phyloP scores from a whole-genome alignment of 2,329 filamentous ascomycete genomes.

The Chrysoporthe puriensis region DNA sequence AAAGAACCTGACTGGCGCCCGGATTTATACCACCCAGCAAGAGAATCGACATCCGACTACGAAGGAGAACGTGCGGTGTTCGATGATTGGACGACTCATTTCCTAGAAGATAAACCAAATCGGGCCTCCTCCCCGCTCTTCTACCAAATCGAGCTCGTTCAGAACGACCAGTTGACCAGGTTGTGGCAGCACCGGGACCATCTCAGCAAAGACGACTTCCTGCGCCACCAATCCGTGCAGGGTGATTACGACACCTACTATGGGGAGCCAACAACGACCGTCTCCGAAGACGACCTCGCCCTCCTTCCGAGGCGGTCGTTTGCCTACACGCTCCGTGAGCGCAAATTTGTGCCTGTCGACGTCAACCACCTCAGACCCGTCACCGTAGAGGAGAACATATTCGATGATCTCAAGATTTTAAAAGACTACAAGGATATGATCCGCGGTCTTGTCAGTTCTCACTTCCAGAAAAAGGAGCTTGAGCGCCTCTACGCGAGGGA shows the following conservation, averaged over 20 bases:
- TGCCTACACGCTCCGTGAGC: slow-evolving; percentile 19
- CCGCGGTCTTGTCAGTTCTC: slow-evolving; percentile 12
- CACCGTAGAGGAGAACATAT: slow-evolving; percentile 8
- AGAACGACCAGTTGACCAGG: not conserved
- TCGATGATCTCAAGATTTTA: slow-evolving; percentile 16
- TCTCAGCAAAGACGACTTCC: slow-evolving; percentile 5
- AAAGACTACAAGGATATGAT: slow-evolving; percentile 21
- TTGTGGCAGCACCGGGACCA: not conserved
- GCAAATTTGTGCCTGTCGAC: slow-evolving; percentile 21
- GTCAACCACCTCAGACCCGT: slow-evolving; percentile 17
- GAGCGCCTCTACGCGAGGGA: slow-evolving; percentile 4
- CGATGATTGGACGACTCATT: not conserved
- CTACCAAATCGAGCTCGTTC: not conserved
- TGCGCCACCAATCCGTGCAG: slow-evolving; percentile 9
- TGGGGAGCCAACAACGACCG: slow-evolving; percentile 7
- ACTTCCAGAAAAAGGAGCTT: slow-evolving; percentile 23
- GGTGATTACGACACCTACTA: not conserved
- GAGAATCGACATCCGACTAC: not conserved
- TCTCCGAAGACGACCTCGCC: slow-evolving; percentile 11
- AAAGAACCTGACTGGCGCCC: slow-evolving; percentile 10
- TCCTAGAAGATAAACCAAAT: not conserved
- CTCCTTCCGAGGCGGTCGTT: slow-evolving; percentile 22
- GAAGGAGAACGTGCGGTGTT: not conserved
- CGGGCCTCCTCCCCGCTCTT: not conserved
- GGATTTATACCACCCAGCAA: not conserved